phyloP scores from a whole-genome alignment of 2,329 filamentous ascomycete species.

The Neonectria coccinea region DNA sequence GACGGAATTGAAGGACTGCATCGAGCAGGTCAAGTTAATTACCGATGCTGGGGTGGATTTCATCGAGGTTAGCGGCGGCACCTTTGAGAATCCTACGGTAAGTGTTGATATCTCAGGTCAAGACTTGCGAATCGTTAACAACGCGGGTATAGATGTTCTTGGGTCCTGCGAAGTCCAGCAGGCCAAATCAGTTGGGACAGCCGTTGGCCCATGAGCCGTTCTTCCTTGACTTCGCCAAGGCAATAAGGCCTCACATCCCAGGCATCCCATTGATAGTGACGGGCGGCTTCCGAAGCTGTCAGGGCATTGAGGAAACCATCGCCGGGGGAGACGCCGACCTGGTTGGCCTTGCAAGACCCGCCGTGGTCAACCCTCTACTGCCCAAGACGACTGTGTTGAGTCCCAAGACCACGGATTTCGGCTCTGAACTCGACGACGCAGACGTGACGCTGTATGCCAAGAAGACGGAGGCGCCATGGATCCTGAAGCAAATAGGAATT shows the following conservation, averaged over 20 bases:
- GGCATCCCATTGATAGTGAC: slow-evolving; percentile 66
- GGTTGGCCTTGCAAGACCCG: slow-evolving; percentile 54
- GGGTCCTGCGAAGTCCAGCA: slow-evolving; percentile 24
- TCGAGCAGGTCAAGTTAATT: slow-evolving; percentile 67
- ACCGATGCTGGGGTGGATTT: slow-evolving; percentile 68
- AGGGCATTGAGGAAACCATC: slow-evolving; percentile 54
- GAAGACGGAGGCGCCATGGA: slow-evolving; percentile 22
- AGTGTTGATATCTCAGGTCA: slow-evolving; percentile 3
- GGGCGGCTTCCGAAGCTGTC: slow-evolving; percentile 68
- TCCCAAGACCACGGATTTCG: slow-evolving; percentile 6
- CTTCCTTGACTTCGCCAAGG: slow-evolving; percentile 72
- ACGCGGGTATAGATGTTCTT: slow-evolving; percentile 49
- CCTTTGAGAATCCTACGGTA: slow-evolving; percentile 63
- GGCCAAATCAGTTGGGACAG: slow-evolving; percentile 51
- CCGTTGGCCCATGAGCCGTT: slow-evolving; percentile 67
- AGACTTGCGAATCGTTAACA: slow-evolving; percentile 8
- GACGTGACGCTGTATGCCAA: slow-evolving; percentile 17
- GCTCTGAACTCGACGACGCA: slow-evolving; percentile 2
- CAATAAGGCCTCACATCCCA: slow-evolving; percentile 58
- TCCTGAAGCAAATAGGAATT: slow-evolving; percentile 22
- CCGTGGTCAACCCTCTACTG: slow-evolving; percentile 51
- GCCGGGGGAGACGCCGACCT: slow-evolving; percentile 53
- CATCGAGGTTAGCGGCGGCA: slow-evolving; percentile 74
- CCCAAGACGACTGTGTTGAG: slow-evolving; percentile 44
- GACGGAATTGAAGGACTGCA: slow-evolving; percentile 59